Evolutionary conservation across 257 asterid genomes (phyloP).

Genomic region (Haberlea rhodopensis): DNA sequence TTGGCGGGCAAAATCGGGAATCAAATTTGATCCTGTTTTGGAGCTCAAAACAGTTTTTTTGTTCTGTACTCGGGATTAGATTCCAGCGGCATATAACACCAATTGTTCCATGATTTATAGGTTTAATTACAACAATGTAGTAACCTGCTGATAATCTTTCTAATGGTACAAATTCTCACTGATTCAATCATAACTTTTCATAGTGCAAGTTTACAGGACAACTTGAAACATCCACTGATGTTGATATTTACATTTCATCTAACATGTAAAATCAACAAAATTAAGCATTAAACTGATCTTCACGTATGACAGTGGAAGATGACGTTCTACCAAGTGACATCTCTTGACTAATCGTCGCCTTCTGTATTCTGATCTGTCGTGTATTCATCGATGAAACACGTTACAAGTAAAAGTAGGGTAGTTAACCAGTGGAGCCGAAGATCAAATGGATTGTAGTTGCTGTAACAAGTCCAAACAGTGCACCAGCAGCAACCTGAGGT

Average conservation of each 20-base stretch:
- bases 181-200: not conserved
- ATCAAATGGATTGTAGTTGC: constrained; percentile 47
- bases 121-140: not conserved
- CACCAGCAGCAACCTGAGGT: constrained; percentile 83
- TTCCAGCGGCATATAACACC: constrained; percentile 21
- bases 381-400: not conserved
- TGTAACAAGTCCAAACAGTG: constrained; percentile 54
- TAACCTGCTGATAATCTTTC: not conserved
- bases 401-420: not conserved
- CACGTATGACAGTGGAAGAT: not conserved
- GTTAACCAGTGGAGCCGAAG: not conserved
- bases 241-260: not conserved
- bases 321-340: not conserved
- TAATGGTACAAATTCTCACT: not conserved
- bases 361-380: not conserved
- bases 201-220: not conserved
- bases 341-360: not conserved
- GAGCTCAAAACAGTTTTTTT: constrained; percentile 55
- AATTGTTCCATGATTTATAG: constrained; percentile 12
- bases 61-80: constrained; percentile 42
- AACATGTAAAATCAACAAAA: not conserved
- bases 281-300: not conserved
- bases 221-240: not conserved
- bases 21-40: constrained; percentile 30
- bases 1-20: constrained; percentile 55